Evolutionary conservation across 2,329 filamentous ascomycete species (phyloP), one percentile per base, ranked within the genome.

Genomic region (Magnaporthales sp.): DNA sequence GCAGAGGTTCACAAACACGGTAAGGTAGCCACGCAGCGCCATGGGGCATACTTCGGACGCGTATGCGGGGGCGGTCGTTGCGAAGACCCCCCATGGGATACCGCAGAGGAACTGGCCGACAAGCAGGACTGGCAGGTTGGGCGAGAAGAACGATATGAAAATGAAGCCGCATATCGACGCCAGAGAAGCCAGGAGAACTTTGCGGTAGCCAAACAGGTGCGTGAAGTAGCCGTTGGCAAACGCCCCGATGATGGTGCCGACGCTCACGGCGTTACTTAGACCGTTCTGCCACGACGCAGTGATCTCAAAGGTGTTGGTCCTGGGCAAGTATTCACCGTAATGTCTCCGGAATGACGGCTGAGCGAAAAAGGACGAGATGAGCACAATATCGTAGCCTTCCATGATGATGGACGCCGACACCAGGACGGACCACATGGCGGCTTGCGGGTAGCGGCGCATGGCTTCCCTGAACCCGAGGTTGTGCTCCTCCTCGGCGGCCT

Each of bases 61-160:
- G 70, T 88, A 89, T 0, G 86, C 82, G 0, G 86, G 82, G 0
- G 82, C 82, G 66, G 84, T 84, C 29, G 86, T 83, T 4, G 84
- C 84, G 71, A 86, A 89, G 66, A 83, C 84, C 2, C 86, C 86
- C n/a, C 86, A 79, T 0, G 88, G 83, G 7, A 88, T 77, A 1
- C 87, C 87, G 29, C 84, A 83, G 0, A 89, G 77, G 2, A 90
- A 77, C 77, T 89, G 85, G 27, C 86, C 84, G 2, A 84, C 83
- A n/a, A 88, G 81, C 2, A 89, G 77, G 11, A 83, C 81, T 6
- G 79, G 71, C 13, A 87, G 78, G 0, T 81, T 83, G 3, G 81
- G 80, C 15, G 85, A 84, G 70, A 87, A 89, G 77, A 88, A 88
- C 69, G 88, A 85, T 66, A 88, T 82, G 72, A 88, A 88, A 67